These are phyloP conservation scores for Oryza brachyantha DNA, from an alignment of 176 grass and related monocot genomes.

Conservation along the genomic window DNA sequence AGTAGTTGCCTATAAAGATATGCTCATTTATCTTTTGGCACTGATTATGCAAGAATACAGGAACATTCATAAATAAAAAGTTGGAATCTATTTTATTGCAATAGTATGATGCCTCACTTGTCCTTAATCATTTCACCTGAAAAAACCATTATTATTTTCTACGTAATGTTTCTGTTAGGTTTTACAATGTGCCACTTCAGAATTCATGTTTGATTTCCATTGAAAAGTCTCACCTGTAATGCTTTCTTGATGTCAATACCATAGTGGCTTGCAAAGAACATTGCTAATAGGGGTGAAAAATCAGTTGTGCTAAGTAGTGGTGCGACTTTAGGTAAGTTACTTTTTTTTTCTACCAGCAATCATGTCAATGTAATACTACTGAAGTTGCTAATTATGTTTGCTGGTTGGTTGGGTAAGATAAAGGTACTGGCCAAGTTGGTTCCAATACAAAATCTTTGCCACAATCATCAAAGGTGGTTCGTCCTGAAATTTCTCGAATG, in stretches of 20 bases:
- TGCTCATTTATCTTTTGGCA: not conserved
- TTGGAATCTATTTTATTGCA: not conserved
- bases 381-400: constrained; percentile 24
- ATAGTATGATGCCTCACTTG: constrained; percentile 18
- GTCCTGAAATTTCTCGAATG: constrained; percentile 89
- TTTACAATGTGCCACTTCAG: constrained; percentile 8
- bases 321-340: constrained; percentile 46
- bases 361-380: constrained; percentile 18
- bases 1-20: not conserved
- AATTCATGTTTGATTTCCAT: constrained; percentile 17
- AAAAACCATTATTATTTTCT: constrained; percentile 14
- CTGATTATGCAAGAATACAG: not conserved
- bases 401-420: constrained; percentile 42
- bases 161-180: constrained; percentile 19
- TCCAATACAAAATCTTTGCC: constrained; percentile 38
- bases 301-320: constrained; percentile 37
- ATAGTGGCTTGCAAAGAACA: constrained; percentile 86
- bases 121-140: not conserved
- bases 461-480: constrained; percentile 56
- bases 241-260: constrained; percentile 27
- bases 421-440: constrained; percentile 36
- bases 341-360: not conserved
- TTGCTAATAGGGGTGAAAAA: constrained; percentile 56
- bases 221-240: not conserved
- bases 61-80: not conserved